phyloP scores from a whole-genome alignment of 78 protist genomes.

The Polysphondylium violaceum region DNA sequence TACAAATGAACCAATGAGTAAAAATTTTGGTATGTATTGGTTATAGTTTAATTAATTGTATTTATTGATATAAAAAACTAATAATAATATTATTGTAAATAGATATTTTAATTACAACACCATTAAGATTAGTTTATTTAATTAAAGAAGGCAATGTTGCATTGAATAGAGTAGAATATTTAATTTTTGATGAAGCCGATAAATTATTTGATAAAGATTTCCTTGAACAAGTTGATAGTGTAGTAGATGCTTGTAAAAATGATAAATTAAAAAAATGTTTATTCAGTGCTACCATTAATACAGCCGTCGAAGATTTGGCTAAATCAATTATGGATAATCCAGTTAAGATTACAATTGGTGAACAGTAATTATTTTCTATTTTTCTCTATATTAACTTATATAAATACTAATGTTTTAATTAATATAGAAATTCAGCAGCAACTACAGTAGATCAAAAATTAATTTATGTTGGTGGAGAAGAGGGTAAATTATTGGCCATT shows the following conservation, averaged over 20 bases:
- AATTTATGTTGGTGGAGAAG: conserved; percentile 92
- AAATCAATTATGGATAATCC: conserved; percentile 84
- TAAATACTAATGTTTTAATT: no score
- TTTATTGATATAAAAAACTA: background rate
- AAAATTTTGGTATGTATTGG: conserved; percentile 44
- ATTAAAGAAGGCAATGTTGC: conserved; percentile 32
- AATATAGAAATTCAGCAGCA: conserved; percentile 84
- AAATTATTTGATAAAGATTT: conserved; percentile 87
- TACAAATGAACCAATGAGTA: background rate
- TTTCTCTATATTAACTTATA: no score
- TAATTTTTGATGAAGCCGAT: conserved; percentile 96
- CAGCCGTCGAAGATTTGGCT: conserved; percentile 88
- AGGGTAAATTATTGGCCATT: conserved; percentile 95
- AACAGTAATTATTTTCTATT: conserved; percentile 15
- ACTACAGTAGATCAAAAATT: conserved; percentile 89
- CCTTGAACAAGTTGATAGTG: conserved; percentile 87
- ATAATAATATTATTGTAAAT: background rate
- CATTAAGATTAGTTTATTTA: conserved; percentile 83
- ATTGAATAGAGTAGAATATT: conserved; percentile 76
- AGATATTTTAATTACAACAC: conserved; percentile 91
- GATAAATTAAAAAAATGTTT: conserved; percentile 33
- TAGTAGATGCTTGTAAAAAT: conserved; percentile 62
- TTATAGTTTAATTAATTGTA: background rate
- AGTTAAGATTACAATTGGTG: conserved; percentile 85
- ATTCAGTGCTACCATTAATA: conserved; percentile 90